Conservation (phyloP, 306 rosid genomes). For the Mucuna pruriens region DNA sequence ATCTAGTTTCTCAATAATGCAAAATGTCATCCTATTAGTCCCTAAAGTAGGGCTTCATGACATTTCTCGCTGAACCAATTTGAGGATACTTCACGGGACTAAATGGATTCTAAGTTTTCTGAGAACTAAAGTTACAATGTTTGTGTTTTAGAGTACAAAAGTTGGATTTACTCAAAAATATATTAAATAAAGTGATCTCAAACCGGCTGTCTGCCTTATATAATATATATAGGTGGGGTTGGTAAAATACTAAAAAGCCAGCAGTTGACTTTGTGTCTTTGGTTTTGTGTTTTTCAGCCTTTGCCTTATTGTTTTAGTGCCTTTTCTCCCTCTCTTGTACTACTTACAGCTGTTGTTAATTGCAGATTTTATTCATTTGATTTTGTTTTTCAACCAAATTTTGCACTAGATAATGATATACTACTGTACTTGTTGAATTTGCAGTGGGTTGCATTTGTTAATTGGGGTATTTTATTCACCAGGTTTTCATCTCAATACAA, state of each 20-base stretch:
- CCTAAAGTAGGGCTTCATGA: background rate
- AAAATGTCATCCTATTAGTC: background rate
- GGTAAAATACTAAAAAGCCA: background rate
- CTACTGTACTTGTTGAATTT: slow-evolving; percentile 3
- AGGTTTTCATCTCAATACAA: background rate
- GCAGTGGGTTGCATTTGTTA: background rate
- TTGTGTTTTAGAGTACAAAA: background rate
- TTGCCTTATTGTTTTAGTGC: background rate
- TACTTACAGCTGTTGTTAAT: background rate
- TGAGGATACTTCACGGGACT: background rate
- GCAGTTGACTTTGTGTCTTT: background rate
- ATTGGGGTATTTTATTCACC: background rate
- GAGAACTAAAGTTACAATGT: background rate
- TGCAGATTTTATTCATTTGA: background rate
- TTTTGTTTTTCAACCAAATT: background rate
- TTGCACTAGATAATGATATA: background rate
- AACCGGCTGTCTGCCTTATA: background rate
- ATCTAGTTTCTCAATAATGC: background rate
- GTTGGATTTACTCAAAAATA: background rate
- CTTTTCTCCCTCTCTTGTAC: background rate
- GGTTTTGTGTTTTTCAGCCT: background rate
- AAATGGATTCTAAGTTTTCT: background rate
- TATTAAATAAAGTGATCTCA: background rate
- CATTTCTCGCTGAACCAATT: background rate
- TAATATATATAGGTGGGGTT: background rate